A percentile compares a stretch with the other conserved stretches of the same genome.
These are phyloP conservation scores for Lecanicillium sp. DNA, from an alignment of 2,329 filamentous ascomycete genomes.

Conservation along the genomic window DNA sequence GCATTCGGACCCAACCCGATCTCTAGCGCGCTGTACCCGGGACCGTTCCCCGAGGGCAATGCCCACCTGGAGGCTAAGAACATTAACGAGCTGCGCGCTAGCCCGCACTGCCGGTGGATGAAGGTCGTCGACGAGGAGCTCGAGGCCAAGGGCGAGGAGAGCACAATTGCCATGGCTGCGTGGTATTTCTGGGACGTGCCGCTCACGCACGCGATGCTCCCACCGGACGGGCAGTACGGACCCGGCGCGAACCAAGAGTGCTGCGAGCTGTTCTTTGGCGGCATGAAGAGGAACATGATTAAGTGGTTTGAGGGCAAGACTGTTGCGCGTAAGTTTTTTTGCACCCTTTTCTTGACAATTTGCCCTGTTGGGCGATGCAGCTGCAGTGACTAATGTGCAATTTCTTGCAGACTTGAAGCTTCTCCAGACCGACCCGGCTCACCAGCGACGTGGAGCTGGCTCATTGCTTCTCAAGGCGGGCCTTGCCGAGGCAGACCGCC, in stretches of 20 bases:
- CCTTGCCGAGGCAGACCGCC: slow-evolving; percentile 25
- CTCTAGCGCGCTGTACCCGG: slow-evolving; percentile 23
- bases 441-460: slow-evolving; percentile 27
- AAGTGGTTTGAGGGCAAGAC: slow-evolving; percentile 22
- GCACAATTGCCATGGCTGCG: slow-evolving; percentile 26
- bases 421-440: slow-evolving; percentile 28
- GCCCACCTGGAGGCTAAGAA: slow-evolving; percentile 14
- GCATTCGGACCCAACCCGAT: slow-evolving; percentile 14
- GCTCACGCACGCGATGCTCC: slow-evolving; percentile 10
- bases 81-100: slow-evolving; percentile 12
- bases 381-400: no score
- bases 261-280: slow-evolving; percentile 22
- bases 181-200: slow-evolving; percentile 24
- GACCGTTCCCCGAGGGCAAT: slow-evolving; percentile 13
- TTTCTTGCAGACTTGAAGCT: slow-evolving; percentile 24
- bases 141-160: slow-evolving; percentile 16
- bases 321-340: slow-evolving; percentile 26
- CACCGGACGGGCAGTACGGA: slow-evolving; percentile 17
- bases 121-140: slow-evolving; percentile 27
- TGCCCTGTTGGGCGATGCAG: no score
- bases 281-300: slow-evolving; percentile 21
- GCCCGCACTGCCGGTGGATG: slow-evolving; percentile 23
- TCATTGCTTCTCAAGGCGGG: slow-evolving; percentile 25
- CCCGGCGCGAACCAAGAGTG: slow-evolving; percentile 25
- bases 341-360: no score